A percentile compares a stretch with the other conserved stretches of the same genome.
Evolutionary conservation across 2,329 filamentous ascomycete species (phyloP).

Genomic region (Fusarium xyrophilum): DNA sequence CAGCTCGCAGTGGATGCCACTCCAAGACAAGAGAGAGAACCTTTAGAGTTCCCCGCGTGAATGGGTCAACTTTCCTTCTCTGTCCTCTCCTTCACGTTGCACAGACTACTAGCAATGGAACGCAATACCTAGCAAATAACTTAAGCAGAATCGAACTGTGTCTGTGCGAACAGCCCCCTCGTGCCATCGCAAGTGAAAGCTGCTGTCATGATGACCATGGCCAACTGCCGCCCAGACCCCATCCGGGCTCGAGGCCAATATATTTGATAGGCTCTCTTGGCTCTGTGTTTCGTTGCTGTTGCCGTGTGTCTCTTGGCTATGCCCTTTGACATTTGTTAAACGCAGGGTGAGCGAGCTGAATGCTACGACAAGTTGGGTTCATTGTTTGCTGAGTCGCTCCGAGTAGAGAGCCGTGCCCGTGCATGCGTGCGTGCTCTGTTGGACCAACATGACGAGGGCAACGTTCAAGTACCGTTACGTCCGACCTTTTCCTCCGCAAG

Average conservation of each 20-base stretch:
- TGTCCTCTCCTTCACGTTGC: not conserved
- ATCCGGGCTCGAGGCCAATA: conserved; percentile 32
- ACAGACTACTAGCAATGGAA: conserved; percentile 7
- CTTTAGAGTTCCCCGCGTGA: conserved; percentile 12
- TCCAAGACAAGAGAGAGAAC: not conserved
- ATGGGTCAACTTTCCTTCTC: not conserved
- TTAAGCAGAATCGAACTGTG: conserved; percentile 3
- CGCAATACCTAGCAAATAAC: not conserved
- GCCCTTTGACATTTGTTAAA: not conserved
- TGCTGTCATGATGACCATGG: conserved; percentile 28
- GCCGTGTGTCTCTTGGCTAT: conserved; percentile 6
- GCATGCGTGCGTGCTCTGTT: not conserved
- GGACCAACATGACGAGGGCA: conserved; percentile 2
- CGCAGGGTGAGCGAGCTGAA: conserved; percentile 1
- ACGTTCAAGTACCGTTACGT: conserved; percentile 2
- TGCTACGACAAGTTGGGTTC: not conserved
- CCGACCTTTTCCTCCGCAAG: not conserved
- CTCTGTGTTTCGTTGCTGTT: conserved; percentile 12
- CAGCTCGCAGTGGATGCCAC: conserved; percentile 2
- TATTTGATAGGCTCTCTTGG: conserved; percentile 23
- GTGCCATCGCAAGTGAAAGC: not conserved
- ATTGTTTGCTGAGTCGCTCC: conserved; percentile 3
- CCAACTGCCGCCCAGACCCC: conserved; percentile 18
- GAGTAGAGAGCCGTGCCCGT: not conserved
- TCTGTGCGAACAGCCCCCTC: conserved; percentile 19